Evolutionary conservation across 495 filamentous ascomycete species (phyloP), one percentile per base, ranked within the genome.

Genomic region (Aspergillus conjunctus): DNA sequence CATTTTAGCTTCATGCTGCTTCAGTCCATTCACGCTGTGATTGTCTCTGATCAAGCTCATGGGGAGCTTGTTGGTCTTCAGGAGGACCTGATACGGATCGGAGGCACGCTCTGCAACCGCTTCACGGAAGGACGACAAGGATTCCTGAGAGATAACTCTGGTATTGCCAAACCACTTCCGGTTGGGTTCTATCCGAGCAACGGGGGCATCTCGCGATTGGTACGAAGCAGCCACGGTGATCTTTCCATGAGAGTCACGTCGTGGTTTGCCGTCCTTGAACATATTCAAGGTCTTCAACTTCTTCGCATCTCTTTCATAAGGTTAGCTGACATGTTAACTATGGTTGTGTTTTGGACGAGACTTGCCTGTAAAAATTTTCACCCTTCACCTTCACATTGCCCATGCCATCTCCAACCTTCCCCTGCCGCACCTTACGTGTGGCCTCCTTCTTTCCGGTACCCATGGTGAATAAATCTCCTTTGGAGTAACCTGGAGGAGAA

Each of bases 391-490:
- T 91, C 55, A 97, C 91, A 78, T 98, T 96, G 59, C 72, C 81
- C 90, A 93, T 93, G 66, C 91, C 92, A 83, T 91, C 88, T 59
- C 82, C 83, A 51, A 79, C 78, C 81, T 92, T 92, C 53, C 92
- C 91, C 81, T 96, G 84, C 65, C 91, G 81, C 82, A 81, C 81
- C 75, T 88, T 88, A 72, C 94, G 88, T 70, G 78, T 79, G 63
- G 83, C 86, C 74, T 98, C 94, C 79, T 97, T 98, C 84, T 98
- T 98, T 66, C 87, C 88, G 51, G 90, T 92, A 78, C 95, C 95
- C 94, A 98, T 98, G 56, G 59, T 84, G 64, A 21, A 68, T 61
- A 44, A 56, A 56, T 63, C 51, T 63, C 62, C 60, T 63, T 66
- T 18, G 41, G 34, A 60, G 64, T 45, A 66, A 34, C 32, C 56